Base-by-base conservation (phyloP, 139 green algal species). In the Gonium pectorale region DNA sequence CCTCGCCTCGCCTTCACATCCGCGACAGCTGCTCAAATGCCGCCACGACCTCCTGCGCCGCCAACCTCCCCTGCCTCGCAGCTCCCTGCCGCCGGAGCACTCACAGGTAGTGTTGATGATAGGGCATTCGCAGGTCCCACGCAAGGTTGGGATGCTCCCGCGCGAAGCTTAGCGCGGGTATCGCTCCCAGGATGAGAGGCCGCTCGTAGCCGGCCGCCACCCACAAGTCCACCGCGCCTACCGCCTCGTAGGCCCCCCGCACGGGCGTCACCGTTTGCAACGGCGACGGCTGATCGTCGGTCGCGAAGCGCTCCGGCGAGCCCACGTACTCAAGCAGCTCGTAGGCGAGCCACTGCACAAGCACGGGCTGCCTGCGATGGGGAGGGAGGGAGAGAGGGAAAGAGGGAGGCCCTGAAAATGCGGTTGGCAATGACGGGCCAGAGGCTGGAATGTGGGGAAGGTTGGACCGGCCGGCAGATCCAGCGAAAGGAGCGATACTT, bases 121-220 rank as follows among this genome's bases (percentile, higher is more conserved):
- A 44, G 8, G 70, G 46, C 70, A 79, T 79, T 19, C 70, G 46
- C 29, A 79, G 70, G n/a, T 64, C 70, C 70, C 70, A 79, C 0
- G 46, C 70, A 17, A 46, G 27, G 54, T 82, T 82, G 41, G 75
- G 75, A 31, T 82, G 75, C 2, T 62, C 4, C 40, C 75, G 75
- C 11, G 40, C 40, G 40, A 40, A 69, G 35, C 9, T 13, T 3
- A 54, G 33, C 59, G 31, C 0, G 5, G 51, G 17, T 19, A 62
- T 33, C 2, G 40, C 59, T 2, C 0, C 40, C 15, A n/a, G 17
- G 59, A 72, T 71, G 17, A 71, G 2, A 4, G 1, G 29, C 56
- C 27, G 4, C 31, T 82, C 75, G 22, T 72, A 71, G 1, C 75
- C 75, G 1, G 75, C 59, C 13, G n/a, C 37, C 38, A 4, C 26